Conservation (phyloP, 2,329 filamentous ascomycete genomes). For the Dothideomycetidae sp. region DNA sequence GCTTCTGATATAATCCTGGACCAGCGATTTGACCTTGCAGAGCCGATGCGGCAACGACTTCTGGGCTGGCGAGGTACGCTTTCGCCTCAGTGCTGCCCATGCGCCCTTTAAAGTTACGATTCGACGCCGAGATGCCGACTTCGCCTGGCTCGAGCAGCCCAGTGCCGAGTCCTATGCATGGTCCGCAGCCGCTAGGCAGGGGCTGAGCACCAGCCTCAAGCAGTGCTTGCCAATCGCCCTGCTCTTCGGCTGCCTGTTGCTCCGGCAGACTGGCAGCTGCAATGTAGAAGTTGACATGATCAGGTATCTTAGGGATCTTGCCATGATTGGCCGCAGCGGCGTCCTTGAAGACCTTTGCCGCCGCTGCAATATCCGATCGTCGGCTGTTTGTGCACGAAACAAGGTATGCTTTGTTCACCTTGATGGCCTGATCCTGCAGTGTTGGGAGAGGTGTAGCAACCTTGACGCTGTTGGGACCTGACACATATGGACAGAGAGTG, state of each 20-base stretch:
- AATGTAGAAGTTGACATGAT: slow-evolving; percentile 74
- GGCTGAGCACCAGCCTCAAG: slow-evolving; percentile 63
- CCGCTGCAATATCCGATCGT: slow-evolving; percentile 64
- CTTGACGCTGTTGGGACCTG: slow-evolving; percentile 86
- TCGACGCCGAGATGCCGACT: slow-evolving; percentile 68
- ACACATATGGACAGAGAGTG: slow-evolving; percentile 68
- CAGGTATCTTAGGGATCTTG: slow-evolving; percentile 53
- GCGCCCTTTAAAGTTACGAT: slow-evolving; percentile 82
- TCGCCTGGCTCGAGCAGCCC: slow-evolving; percentile 76
- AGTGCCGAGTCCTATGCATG: slow-evolving; percentile 72
- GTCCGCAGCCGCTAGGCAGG: slow-evolving; percentile 61
- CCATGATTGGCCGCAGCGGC: slow-evolving; percentile 46
- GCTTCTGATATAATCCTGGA: slow-evolving; percentile 63
- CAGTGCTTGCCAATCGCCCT: slow-evolving; percentile 73
- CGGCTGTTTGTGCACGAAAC: slow-evolving; percentile 84
- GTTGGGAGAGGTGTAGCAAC: slow-evolving; percentile 63
- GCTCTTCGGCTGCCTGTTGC: slow-evolving; percentile 61
- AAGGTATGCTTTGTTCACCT: slow-evolving; percentile 70
- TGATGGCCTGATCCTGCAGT: slow-evolving; percentile 59
- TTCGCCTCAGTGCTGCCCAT: slow-evolving; percentile 72
- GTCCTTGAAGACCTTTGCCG: slow-evolving; percentile 72
- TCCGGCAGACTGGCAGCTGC: slow-evolving; percentile 71
- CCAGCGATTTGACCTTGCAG: slow-evolving; percentile 58
- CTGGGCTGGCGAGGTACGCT: slow-evolving; percentile 77
- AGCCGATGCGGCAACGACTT: slow-evolving; percentile 84